These are phyloP conservation scores for Puccinia horiana DNA, from an alignment of 1,284 basidiomycete species.

Conservation along the genomic window DNA sequence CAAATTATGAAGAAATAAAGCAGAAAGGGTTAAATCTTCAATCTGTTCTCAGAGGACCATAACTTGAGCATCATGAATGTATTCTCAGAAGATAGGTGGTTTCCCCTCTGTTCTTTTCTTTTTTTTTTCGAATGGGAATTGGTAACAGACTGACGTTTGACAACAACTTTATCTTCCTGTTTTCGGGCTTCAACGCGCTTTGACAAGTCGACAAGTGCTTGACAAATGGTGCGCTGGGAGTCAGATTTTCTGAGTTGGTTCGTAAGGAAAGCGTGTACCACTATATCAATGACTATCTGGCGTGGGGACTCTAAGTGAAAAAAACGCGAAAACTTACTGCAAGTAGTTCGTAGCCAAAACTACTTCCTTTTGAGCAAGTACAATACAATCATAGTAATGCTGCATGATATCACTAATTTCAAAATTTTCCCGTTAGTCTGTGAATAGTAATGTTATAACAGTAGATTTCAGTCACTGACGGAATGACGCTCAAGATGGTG, in stretches of 20 bases:
- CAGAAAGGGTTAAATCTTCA: slow-evolving; percentile 1
- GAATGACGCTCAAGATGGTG: slow-evolving; percentile 61
- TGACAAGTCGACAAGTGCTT: slow-evolving; percentile 66
- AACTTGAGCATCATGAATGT: background rate
- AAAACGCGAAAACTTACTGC: slow-evolving; percentile 18
- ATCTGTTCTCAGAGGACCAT: background rate
- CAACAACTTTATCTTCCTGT: slow-evolving; percentile 63
- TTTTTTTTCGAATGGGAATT: background rate
- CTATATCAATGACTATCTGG: background rate
- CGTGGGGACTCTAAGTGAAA: background rate
- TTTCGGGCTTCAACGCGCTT: slow-evolving; percentile 62
- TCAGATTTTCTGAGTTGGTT: slow-evolving; percentile 60
- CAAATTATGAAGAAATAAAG: background rate
- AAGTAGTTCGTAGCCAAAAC: slow-evolving; percentile 67
- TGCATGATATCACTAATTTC: slow-evolving; percentile 44
- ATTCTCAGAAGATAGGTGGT: background rate
- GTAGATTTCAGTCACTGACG: background rate
- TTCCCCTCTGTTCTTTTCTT: background rate
- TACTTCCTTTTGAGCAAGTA: slow-evolving; percentile 65
- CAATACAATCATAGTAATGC: slow-evolving; percentile 58
- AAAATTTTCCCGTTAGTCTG: background rate
- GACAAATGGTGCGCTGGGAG: slow-evolving; percentile 64
- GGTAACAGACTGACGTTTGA: slow-evolving; percentile 58
- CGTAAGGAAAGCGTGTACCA: background rate
- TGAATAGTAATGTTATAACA: background rate